A percentile compares a stretch with the other conserved stretches of the same genome.
Evolutionary conservation across 164 flowering plant species (phyloP).

Genomic region (Kingdonia uniflora): DNA sequence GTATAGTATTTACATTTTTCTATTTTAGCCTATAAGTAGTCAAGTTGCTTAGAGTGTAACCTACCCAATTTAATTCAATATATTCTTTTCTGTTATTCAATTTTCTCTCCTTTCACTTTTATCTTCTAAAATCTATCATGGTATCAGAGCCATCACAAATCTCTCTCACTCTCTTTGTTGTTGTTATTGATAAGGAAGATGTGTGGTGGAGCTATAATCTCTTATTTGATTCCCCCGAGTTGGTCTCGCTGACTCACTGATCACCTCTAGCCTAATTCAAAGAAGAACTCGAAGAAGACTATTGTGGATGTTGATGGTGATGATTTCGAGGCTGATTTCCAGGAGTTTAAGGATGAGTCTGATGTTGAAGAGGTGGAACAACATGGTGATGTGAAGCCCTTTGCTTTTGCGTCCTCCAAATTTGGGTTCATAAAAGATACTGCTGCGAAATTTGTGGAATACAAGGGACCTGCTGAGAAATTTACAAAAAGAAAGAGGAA

Average conservation of each 20-base stretch:
- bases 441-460: conserved; percentile 32
- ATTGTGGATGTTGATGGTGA: conserved; percentile 34
- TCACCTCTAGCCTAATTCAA: conserved; percentile 33
- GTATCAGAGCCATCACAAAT: too few relatives aligned
- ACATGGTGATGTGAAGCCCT: conserved; percentile 29
- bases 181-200: conserved; percentile 18
- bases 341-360: conserved; percentile 52
- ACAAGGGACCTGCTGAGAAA: conserved; percentile 52
- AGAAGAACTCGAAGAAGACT: conserved; percentile 18
- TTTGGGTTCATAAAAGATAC: conserved; percentile 16
- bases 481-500: conserved; percentile 84
- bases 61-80: too few relatives aligned
- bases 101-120: too few relatives aligned
- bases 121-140: too few relatives aligned
- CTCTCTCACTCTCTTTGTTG: too few relatives aligned
- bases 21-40: too few relatives aligned
- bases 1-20: too few relatives aligned
- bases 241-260: conserved; percentile 37
- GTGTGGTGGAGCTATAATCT: conserved; percentile 97
- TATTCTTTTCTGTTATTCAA: too few relatives aligned
- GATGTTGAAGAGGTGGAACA: conserved; percentile 26
- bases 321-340: conserved; percentile 89
- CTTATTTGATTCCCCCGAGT: conserved; percentile 52
- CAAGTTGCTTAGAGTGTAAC: too few relatives aligned
- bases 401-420: conserved; percentile 29